Conservation (phyloP, 1,284 basidiomycete genomes). For the Moniliophthora roreri region DNA sequence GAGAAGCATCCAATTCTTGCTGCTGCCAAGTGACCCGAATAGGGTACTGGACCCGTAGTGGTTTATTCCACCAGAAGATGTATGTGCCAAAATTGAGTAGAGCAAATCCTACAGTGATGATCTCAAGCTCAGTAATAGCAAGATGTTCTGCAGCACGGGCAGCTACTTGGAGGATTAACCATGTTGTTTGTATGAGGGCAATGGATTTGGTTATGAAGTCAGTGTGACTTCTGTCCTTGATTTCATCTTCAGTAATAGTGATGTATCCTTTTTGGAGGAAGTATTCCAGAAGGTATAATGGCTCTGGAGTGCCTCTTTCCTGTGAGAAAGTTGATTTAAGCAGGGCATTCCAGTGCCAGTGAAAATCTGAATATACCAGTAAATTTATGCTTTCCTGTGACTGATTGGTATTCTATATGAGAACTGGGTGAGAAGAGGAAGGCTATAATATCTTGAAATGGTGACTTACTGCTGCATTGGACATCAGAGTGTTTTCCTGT, state of each 20-base stretch:
- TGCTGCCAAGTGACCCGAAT: too few species aligned
- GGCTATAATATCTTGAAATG: too few species aligned
- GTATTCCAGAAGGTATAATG: not conserved
- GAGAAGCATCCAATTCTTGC: too few species aligned
- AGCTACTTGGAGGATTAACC: not conserved
- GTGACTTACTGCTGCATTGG: too few species aligned
- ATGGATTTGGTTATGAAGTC: not conserved
- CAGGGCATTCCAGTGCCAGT: too few species aligned
- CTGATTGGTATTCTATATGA: too few species aligned
- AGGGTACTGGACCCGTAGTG: not conserved
- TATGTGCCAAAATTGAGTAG: not conserved
- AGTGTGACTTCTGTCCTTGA: not conserved
- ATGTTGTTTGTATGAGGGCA: not conserved
- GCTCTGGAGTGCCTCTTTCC: not conserved
- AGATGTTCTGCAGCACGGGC: not conserved
- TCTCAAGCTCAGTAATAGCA: not conserved
- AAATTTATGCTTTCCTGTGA: too few species aligned
- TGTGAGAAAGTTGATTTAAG: not conserved
- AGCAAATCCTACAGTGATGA: not conserved
- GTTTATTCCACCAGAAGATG: constrained; percentile 1
- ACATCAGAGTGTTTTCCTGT: too few species aligned
- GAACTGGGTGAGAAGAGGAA: too few species aligned
- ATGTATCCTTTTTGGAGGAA: not conserved
- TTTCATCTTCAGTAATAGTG: not conserved
- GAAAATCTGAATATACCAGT: too few species aligned